These are phyloP conservation scores for Naganishia vaughanmartiniae DNA, from an alignment of 768 basidiomycete species.

Conservation along the genomic window DNA sequence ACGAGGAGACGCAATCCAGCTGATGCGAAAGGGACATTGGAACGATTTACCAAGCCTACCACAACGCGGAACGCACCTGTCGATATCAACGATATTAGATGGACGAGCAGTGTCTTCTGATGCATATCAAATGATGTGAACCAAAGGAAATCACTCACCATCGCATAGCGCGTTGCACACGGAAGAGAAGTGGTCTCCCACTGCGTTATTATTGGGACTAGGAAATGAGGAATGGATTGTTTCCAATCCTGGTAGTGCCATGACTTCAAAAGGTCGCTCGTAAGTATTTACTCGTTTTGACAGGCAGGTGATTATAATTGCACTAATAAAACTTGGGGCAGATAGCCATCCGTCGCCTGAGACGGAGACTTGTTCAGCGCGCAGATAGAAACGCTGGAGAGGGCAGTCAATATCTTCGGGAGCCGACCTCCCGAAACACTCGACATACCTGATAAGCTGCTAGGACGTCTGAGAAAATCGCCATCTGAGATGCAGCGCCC, in stretches of 20 bases:
- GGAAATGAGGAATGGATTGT: not conserved
- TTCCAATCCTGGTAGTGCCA: not conserved
- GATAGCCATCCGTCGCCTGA: no score
- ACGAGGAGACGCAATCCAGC: not conserved
- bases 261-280: no score
- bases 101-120: not conserved
- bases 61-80: not conserved
- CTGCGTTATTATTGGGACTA: no score
- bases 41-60: not conserved
- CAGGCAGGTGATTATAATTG: no score
- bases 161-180: not conserved
- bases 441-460: conserved; percentile 64
- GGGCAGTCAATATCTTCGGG: not conserved
- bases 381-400: not conserved
- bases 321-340: no score
- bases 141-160: not conserved
- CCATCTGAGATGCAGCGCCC: conserved; percentile 57
- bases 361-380: no score
- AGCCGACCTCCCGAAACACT: not conserved
- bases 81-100: not conserved
- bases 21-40: not conserved
- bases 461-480: conserved; percentile 80
- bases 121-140: not conserved
- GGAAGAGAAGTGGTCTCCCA: not conserved
- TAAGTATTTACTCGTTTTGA: no score